Percentiles rank a stretch among this genome's conserved stretches.
Conservation (phyloP, 495 filamentous ascomycete species). For the Oleoguttula mirabilis region DNA sequence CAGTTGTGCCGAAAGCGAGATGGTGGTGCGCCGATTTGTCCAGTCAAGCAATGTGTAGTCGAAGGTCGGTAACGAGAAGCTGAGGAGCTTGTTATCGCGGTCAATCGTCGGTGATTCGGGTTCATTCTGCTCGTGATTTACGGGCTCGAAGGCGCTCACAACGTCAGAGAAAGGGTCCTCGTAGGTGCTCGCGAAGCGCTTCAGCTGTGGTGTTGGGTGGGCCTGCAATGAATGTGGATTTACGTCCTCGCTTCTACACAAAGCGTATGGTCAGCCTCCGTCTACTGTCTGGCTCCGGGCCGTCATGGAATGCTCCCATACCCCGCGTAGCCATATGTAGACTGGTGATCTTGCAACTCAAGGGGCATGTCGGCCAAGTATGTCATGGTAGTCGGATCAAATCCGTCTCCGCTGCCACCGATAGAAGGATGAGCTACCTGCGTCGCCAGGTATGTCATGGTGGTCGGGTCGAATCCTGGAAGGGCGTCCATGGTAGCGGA, state of each 20-base stretch:
- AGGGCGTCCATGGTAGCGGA: conserved; percentile 32
- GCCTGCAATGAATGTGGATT: conserved; percentile 19
- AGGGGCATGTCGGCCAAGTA: conserved; percentile 48
- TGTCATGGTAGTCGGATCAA: conserved; percentile 52
- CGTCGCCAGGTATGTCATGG: conserved; percentile 49
- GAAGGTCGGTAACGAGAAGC: conserved; percentile 60
- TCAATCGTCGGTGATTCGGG: conserved; percentile 37
- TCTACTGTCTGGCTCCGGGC: background rate
- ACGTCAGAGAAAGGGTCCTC: conserved; percentile 35
- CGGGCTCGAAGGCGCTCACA: conserved; percentile 30
- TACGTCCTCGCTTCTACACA: conserved; percentile 19
- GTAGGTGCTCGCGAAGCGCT: conserved; percentile 30
- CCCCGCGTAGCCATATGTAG: conserved; percentile 50
- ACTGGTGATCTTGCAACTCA: conserved; percentile 43
- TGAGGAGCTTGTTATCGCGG: conserved; percentile 66
- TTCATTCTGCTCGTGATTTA: conserved; percentile 24
- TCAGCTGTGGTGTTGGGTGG: conserved; percentile 24
- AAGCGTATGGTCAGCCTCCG: background rate
- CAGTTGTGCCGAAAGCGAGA: conserved; percentile 67
- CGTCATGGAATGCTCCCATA: conserved; percentile 17
- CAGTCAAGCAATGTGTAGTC: conserved; percentile 60
- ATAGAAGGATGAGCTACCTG: conserved; percentile 13
- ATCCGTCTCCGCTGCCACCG: conserved; percentile 21
- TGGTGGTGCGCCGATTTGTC: conserved; percentile 44
- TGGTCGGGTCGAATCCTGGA: conserved; percentile 54